A percentile compares a stretch with the other conserved stretches of the same genome.
Evolutionary conservation across 768 basidiomycete species (phyloP).

Genomic region (Hericium erinaceus): DNA sequence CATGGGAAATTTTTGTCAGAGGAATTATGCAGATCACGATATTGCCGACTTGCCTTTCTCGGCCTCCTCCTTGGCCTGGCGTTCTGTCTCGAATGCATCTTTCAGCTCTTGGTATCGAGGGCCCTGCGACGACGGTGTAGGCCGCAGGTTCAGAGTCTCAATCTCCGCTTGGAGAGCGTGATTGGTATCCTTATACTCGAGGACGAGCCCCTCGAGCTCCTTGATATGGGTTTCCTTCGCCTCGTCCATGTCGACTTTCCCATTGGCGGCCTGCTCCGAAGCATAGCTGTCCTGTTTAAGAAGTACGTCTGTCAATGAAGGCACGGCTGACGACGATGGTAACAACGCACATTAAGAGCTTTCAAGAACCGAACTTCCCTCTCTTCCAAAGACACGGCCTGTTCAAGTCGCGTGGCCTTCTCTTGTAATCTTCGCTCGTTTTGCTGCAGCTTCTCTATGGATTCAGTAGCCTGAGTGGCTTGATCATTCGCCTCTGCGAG

Average conservation of each 20-base stretch:
- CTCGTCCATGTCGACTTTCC: slow-evolving; percentile 22
- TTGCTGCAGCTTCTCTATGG: slow-evolving; percentile 25
- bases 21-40: neutral
- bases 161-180: slow-evolving; percentile 37
- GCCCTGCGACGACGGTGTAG: slow-evolving; percentile 12
- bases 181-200: slow-evolving; percentile 46
- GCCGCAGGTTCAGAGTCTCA: slow-evolving; percentile 33
- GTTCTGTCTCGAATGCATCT: slow-evolving; percentile 29
- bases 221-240: slow-evolving; percentile 35
- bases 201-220: slow-evolving; percentile 46
- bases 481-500: slow-evolving; percentile 19
- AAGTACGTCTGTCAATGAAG: neutral
- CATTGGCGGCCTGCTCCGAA: slow-evolving; percentile 42
- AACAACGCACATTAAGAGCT: slow-evolving; percentile 49
- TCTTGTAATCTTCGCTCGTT: slow-evolving; percentile 33
- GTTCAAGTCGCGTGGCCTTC: slow-evolving; percentile 28
- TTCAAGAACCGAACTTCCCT: slow-evolving; percentile 59
- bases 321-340: neutral
- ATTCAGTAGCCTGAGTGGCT: slow-evolving; percentile 25
- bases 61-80: slow-evolving; percentile 20
- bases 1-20: neutral
- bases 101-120: slow-evolving; percentile 29
- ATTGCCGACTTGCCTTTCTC: slow-evolving; percentile 29
- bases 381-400: slow-evolving; percentile 35
- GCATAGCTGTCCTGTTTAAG: slow-evolving; percentile 49